Base-by-base conservation (phyloP, 2,329 filamentous ascomycete species). In the Colletotrichum brevisporum region DNA sequence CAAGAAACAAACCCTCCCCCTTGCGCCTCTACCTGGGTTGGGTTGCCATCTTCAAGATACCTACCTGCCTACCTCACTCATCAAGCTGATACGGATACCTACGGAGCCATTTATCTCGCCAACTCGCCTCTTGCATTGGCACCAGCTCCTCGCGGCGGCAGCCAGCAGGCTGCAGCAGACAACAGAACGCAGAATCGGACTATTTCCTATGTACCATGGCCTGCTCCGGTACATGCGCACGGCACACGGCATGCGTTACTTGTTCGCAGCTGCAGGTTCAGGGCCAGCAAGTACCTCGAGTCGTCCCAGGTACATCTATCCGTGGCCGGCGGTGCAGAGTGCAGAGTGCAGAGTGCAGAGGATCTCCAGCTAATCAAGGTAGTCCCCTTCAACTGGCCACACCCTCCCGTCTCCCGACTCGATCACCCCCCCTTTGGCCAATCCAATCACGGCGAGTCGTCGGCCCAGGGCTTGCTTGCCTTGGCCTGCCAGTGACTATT, bases 291-390 rank as follows among this genome's bases (percentile, higher is more conserved):
- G 59, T 54, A n/a, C 31, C 47, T 16, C 47, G 24, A 52, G 59
- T 62, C 59, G 54, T 58, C 53, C 53, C 27, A 31, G 53, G 62
- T 57, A 48, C 31, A 15, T 39, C 16, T 21, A 43, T 15, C 41
- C 5, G 10, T 15, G 41, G 41, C 41, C 41, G 16, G 53, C 26
- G 41, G 41, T 43, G 13, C 41, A 24, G 21, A 24, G n/a, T n/a
- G n/a, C n/a, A n/a, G n/a, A 16, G 13, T 16, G 41, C 41, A 43
- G 41, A 43, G 41, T 69, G 54, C 50, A 64, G 66, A 69, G 54
- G 61, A 69, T 69, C 66, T 65, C 66, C 61, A 60, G 62, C 66
- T 60, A 59, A 36, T 36, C 31, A 36, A 58, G 21, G 27, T 45
- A 64, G 47, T n/a, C 65, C 65, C 65, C 57, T 27, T 52, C 47